These are phyloP conservation scores for Lecanosticta acicola DNA, from an alignment of 2,329 filamentous ascomycete genomes.

Conservation along the genomic window DNA sequence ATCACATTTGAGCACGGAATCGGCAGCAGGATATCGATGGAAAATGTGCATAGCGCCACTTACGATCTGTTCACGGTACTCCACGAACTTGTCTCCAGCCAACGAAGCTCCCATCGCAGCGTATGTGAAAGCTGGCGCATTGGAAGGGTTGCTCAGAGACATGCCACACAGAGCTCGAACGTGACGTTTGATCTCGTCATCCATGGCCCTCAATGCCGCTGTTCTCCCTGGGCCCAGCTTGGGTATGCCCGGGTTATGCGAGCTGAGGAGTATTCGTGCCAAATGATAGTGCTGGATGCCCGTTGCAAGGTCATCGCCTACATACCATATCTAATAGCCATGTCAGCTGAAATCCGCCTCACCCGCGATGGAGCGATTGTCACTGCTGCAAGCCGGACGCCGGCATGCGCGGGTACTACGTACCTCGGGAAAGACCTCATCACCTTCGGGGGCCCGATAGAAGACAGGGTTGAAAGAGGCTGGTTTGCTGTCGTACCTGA, in stretches of 20 bases:
- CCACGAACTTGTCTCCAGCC: constrained; percentile 46
- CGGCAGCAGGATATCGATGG: background rate
- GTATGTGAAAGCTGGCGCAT: constrained; percentile 48
- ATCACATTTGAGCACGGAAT: background rate
- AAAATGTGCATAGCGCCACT: constrained; percentile 3
- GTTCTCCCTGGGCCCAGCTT: constrained; percentile 42
- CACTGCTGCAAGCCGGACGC: background rate
- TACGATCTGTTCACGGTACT: constrained; percentile 40
- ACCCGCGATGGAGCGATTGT: background rate
- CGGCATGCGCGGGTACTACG: background rate
- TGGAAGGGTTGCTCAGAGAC: constrained; percentile 51
- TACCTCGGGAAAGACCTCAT: constrained; percentile 49
- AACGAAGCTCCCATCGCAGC: constrained; percentile 32
- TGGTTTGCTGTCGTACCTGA: constrained; percentile 47
- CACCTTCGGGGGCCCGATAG: constrained; percentile 36
- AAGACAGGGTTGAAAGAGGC: constrained; percentile 53
- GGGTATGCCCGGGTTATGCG: constrained; percentile 52
- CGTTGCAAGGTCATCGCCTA: constrained; percentile 54
- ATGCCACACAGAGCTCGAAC: constrained; percentile 55
- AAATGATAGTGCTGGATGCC: constrained; percentile 57
- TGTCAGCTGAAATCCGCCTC: background rate
- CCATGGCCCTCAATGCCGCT: constrained; percentile 37
- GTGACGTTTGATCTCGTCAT: constrained; percentile 42
- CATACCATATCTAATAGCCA: constrained; percentile 44
- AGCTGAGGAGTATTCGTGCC: constrained; percentile 51